Percentiles rank a stretch among this genome's conserved stretches.
Conservation (phyloP, 306 rosid genomes). For the Biancaea sappan region DNA sequence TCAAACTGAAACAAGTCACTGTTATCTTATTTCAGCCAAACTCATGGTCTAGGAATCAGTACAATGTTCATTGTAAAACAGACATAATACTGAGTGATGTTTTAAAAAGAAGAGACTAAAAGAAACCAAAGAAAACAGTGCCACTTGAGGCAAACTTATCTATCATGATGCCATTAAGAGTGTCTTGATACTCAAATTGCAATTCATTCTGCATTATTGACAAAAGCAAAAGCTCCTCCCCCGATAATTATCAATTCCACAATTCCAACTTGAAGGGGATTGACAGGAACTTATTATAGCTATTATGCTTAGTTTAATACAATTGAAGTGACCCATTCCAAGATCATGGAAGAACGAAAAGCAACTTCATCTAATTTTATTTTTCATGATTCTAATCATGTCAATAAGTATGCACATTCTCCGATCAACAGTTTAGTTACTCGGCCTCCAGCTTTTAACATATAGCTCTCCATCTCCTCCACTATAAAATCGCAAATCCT, state of each 20-base stretch:
- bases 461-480: neutral
- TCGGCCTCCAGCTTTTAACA: neutral
- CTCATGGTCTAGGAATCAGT: no score
- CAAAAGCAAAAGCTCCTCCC: neutral
- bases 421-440: neutral
- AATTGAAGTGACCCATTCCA: neutral
- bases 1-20: neutral
- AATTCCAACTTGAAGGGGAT: slow-evolving; percentile 8
- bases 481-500: neutral
- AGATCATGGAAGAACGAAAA: neutral
- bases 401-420: neutral
- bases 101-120: neutral
- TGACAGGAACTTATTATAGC: neutral
- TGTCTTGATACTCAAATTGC: slow-evolving; percentile 2
- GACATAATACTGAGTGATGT: neutral
- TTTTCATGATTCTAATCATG: neutral
- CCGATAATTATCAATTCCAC: neutral
- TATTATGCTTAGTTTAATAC: neutral
- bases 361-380: neutral
- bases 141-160: neutral
- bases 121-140: neutral
- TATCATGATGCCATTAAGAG: neutral
- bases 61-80: neutral
- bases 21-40: slow-evolving; percentile 6
- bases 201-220: neutral